Evolutionary conservation across 2,329 filamentous ascomycete genomes (phyloP), one percentile per base, ranked within the genome.

Genomic region (Biscogniauxia sp.): DNA sequence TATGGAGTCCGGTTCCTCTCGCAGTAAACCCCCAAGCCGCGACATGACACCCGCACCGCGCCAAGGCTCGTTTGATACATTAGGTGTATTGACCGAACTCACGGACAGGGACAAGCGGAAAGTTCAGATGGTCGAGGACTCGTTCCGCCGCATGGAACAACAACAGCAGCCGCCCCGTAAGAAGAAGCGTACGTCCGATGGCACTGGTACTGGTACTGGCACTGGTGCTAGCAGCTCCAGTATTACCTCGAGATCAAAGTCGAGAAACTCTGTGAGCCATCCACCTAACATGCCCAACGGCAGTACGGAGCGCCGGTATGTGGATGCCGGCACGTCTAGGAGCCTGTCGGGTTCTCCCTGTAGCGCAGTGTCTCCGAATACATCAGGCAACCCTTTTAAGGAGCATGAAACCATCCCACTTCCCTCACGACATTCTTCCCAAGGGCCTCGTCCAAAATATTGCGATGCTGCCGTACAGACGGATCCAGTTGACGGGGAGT

Each of bases 81-180:
- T 84, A 1, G 83, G 83, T 3, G 86, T 88, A 66, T 74, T 88
- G 59, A 88, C 85, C 0, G 86, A 87, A 64, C 84, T 83, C 6
- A 88, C 87, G 0, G 86, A 89, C 64, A 82, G 87, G 28, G 87
- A 89, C 63, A 89, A 89, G 74, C 79, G 87, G 41, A 89, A 89
- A 66, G 82, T 89, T 11, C 83, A 85, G 20, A 86, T 86, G 81
- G 80, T 88, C 0, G 87, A 89, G 65, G 84, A 88, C 61, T 79
- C 84, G 1, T 85, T 89, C 70, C 80, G 84, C 58, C 85, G 81
- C 20, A 85, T 87, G 82, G 86, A 85, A 67, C 83, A 83, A 69
- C 82, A 85, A 60, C 77, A 81, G 61, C 83, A 81, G 61, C 83
- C 83, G 1, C 78, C 79, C 0, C 80, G 82, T 28, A 89, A 88